phyloP scores from a whole-genome alignment of 352 stramenopile genomes.

The Phytophthora colocasiae region DNA sequence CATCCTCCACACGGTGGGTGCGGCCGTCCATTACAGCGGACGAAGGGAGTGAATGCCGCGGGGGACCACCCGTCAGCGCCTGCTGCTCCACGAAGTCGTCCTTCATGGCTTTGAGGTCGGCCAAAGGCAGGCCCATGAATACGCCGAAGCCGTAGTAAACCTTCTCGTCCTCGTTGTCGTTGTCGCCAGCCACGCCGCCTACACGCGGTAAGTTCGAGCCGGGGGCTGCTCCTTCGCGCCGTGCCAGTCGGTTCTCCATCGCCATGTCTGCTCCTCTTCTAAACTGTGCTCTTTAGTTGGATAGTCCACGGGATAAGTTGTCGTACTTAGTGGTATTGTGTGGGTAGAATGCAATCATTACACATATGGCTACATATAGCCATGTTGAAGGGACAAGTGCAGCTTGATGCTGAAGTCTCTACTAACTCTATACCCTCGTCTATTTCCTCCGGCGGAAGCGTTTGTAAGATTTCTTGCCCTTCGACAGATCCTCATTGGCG shows the following conservation, averaged over 20 bases:
- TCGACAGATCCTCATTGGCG: slow-evolving; percentile 76
- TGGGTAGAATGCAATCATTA: slow-evolving; percentile 8
- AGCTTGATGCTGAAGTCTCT: neutral
- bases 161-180: slow-evolving; percentile 84
- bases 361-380: slow-evolving; percentile 17
- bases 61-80: slow-evolving; percentile 28
- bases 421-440: neutral
- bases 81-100: slow-evolving; percentile 80
- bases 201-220: slow-evolving; percentile 30
- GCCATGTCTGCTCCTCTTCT: slow-evolving; percentile 5
- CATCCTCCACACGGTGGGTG: slow-evolving; percentile 30
- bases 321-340: slow-evolving; percentile 15
- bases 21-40: slow-evolving; percentile 20
- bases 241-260: slow-evolving; percentile 57
- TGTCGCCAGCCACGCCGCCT: slow-evolving; percentile 50
- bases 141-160: slow-evolving; percentile 91
- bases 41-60: slow-evolving; percentile 15
- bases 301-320: neutral
- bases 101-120: slow-evolving; percentile 88
- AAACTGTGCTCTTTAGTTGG: slow-evolving; percentile 19
- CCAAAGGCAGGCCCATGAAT: slow-evolving; percentile 87
- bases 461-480: slow-evolving; percentile 87
- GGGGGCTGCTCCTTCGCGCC: slow-evolving; percentile 20
- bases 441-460: slow-evolving; percentile 73
- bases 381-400: neutral